phyloP scores from a whole-genome alignment of 2,329 filamentous ascomycete genomes.

The Calonectria crousiana region DNA sequence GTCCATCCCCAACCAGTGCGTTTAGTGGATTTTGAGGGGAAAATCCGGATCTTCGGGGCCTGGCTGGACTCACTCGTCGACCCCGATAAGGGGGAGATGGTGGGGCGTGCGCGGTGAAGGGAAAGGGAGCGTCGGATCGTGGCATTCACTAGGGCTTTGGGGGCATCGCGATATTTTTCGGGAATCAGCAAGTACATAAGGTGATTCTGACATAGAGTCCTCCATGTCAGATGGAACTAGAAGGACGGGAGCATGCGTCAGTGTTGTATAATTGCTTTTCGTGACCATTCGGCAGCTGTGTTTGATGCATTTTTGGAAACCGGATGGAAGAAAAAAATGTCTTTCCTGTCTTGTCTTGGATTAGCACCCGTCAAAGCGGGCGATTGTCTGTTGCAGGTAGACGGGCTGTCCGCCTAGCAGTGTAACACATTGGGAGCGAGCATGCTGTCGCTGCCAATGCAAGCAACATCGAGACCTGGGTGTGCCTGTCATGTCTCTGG shows the following conservation, averaged over 20 bases:
- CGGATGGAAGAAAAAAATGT: background rate
- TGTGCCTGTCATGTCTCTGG: conserved; percentile 4
- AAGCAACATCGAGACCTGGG: background rate
- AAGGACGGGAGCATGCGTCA: background rate
- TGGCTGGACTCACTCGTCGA: conserved; percentile 19
- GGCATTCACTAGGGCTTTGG: background rate
- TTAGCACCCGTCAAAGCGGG: conserved; percentile 5
- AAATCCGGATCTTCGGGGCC: conserved; percentile 5
- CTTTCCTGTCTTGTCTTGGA: conserved; percentile 1
- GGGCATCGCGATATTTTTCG: background rate
- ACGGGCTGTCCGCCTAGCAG: background rate
- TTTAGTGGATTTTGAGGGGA: conserved; percentile 8
- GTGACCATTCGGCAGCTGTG: background rate
- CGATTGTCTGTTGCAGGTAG: conserved; percentile 3
- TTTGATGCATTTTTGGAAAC: background rate
- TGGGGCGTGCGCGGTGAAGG: background rate
- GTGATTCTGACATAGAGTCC: background rate
- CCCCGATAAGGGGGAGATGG: conserved; percentile 14
- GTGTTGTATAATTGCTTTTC: background rate
- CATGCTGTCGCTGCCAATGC: conserved; percentile 3
- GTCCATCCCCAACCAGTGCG: background rate
- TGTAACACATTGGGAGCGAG: background rate
- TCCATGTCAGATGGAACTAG: background rate
- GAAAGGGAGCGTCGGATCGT: background rate
- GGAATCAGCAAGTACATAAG: background rate